phyloP scores from a whole-genome alignment of 2,329 filamentous ascomycete genomes.

The Sarocladiaceae sp. region DNA sequence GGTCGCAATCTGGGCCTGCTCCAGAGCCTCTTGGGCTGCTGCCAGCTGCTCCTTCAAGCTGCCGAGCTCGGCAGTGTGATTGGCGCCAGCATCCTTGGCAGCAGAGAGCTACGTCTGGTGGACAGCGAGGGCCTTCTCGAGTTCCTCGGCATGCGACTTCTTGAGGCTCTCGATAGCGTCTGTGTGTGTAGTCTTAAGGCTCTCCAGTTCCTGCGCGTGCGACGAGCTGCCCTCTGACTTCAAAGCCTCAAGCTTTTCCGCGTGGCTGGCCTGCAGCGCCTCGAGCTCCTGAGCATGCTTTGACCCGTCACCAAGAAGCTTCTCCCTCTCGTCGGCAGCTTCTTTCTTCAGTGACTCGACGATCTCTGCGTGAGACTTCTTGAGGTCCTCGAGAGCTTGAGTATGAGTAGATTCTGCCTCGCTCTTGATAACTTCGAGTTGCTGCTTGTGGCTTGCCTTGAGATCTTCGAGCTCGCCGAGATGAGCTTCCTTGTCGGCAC shows the following conservation, averaged over 20 bases:
- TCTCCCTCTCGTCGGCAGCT: conserved; percentile 32
- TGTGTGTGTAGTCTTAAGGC: conserved; percentile 30
- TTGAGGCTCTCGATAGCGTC: conserved; percentile 37
- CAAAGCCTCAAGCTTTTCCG: conserved; percentile 23
- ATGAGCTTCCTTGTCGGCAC: conserved; percentile 44
- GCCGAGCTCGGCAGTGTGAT: conserved; percentile 27
- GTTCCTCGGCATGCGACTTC: conserved; percentile 16
- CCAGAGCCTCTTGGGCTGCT: conserved; percentile 23
- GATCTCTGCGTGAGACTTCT: conserved; percentile 38
- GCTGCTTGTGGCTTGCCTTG: conserved; percentile 49
- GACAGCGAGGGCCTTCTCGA: conserved; percentile 16
- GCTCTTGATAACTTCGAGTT: conserved; percentile 39
- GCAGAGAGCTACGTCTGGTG: conserved; percentile 27
- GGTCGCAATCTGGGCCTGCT: conserved; percentile 13
- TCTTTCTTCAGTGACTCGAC: conserved; percentile 39
- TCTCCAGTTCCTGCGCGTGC: conserved; percentile 37
- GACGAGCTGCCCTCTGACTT: conserved; percentile 17
- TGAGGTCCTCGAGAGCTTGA: conserved; percentile 37
- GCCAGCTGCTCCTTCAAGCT: conserved; percentile 25
- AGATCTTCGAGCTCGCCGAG: conserved; percentile 49
- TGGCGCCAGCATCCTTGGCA: conserved; percentile 24
- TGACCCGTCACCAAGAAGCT: conserved; percentile 12
- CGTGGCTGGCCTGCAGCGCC: conserved; percentile 24
- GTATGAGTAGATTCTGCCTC: conserved; percentile 36
- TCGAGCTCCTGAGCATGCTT: conserved; percentile 9